phyloP scores from a whole-genome alignment of 1,284 basidiomycete species.

The Cutaneotrichosporon dermatis region DNA sequence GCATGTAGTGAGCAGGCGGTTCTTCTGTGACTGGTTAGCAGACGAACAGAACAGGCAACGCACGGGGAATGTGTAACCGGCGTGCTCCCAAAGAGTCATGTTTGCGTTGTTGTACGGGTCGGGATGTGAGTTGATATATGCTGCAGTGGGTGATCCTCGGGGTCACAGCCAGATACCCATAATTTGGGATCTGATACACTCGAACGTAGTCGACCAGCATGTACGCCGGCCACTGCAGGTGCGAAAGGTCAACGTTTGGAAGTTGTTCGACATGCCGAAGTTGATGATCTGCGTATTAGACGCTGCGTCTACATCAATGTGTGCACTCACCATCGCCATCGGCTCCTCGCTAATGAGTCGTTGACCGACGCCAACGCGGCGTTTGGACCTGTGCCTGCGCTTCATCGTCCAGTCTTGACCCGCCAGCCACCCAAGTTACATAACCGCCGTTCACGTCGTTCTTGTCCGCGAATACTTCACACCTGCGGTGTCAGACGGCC shows the following conservation, averaged over 20 bases:
- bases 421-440: conserved; percentile 71
- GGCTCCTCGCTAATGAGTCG: conserved; percentile 78
- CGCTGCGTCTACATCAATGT: too few relatives aligned
- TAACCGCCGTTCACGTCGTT: conserved; percentile 57
- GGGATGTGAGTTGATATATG: conserved; percentile 38
- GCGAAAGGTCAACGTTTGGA: conserved; percentile 58
- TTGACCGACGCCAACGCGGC: conserved; percentile 61
- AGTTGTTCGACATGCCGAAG: conserved; percentile 54
- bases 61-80: conserved; percentile 38
- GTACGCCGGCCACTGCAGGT: conserved; percentile 63
- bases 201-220: conserved; percentile 78
- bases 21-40: conserved; percentile 15
- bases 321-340: conserved; percentile 53
- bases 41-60: conserved; percentile 12
- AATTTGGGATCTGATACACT: conserved; percentile 63
- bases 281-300: conserved; percentile 67
- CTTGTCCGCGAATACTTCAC: conserved; percentile 68
- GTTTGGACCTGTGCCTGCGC: conserved; percentile 70
- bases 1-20: conserved; percentile 15
- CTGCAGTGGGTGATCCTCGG: conserved; percentile 64
- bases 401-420: conserved; percentile 70
- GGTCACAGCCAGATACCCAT: conserved; percentile 75
- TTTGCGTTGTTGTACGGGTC: conserved; percentile 42
- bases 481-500: conserved; percentile 26
- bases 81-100: conserved; percentile 34